Base-by-base conservation (phyloP, 2,329 filamentous ascomycete genomes). In the Monilinia polystroma region DNA sequence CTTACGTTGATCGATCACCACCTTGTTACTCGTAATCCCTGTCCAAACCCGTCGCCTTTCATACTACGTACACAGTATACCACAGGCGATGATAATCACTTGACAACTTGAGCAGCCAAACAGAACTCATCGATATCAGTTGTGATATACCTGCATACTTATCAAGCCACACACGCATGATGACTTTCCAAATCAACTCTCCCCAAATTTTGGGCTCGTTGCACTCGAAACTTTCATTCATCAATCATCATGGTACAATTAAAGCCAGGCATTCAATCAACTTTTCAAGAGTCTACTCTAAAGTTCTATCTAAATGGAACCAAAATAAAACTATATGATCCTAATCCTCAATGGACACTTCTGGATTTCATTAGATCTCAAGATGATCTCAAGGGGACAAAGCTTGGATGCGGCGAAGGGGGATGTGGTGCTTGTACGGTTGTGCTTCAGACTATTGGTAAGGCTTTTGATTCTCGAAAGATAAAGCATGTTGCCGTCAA, bases 401-500 rank as follows among this genome's bases (percentile, higher is more conserved):
- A 98, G 79, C 84, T 98, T 79, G 94, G 94, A 59, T 98, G 94
- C 79, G 92, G 92, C 64, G 94, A 98, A 81, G 94, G 94, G 70
- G 94, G 94, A 5, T 98, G 94, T 75, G 94, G 94, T 73, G 94
- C 94, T 70, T 97, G 93, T 76, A 97, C 93, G 51, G 92, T 97
- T 59, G 93, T 97, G 95, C 77, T 89, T 88, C 76, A 98, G 96
- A 76, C 92, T 32, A 51, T 68, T 4, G 63, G 92, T 53, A 59
- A 55, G 41, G 38, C 4, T 3, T 96, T 92, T 3, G 96, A 92
- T 3, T 90, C 90, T 2, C 69, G 65, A 35, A 74, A 90, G 76
- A 90, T 97, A 72, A 97, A 97, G 75, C 93, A 98, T 81, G 92
- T 94, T 68, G 95, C 92, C 58, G 91, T 97, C 68, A 98, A 98